Percentiles rank a stretch among this genome's conserved stretches.
Evolutionary conservation across 2,329 filamentous ascomycete genomes (phyloP).

Genomic region (Lasiodiplodia citricola): DNA sequence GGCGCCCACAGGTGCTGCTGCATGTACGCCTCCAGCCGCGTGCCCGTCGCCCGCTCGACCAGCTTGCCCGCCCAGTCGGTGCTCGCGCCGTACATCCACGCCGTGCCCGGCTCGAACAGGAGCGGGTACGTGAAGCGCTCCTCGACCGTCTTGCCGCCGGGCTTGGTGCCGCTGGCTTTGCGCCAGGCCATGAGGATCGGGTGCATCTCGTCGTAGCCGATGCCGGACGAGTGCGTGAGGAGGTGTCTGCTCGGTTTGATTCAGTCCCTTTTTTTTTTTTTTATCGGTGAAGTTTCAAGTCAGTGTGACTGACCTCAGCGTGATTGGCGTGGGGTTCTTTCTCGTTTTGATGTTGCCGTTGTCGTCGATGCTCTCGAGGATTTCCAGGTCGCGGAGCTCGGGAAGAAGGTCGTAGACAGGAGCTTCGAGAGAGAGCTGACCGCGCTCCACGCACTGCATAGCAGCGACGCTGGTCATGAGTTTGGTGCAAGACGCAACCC

Average conservation of each 20-base stretch:
- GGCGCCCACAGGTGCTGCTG: conserved; percentile 34
- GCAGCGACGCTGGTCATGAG: conserved; percentile 42
- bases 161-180: conserved; percentile 28
- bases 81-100: conserved; percentile 33
- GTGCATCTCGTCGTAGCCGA: conserved; percentile 33
- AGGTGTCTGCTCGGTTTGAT: conserved; percentile 34
- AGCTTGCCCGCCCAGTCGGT: conserved; percentile 36
- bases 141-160: conserved; percentile 25
- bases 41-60: conserved; percentile 34
- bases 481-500: conserved; percentile 48
- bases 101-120: conserved; percentile 37
- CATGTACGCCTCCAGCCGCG: conserved; percentile 34
- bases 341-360: conserved; percentile 31
- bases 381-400: conserved; percentile 36
- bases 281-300: conserved; percentile 4
- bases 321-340: conserved; percentile 17
- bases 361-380: conserved; percentile 34
- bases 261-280: conserved; percentile 26
- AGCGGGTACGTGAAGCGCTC: conserved; percentile 32
- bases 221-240: conserved; percentile 37
- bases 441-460: conserved; percentile 44
- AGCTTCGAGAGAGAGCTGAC: conserved; percentile 39
- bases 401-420: conserved; percentile 41
- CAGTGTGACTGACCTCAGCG: conserved; percentile 21
- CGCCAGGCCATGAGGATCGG: conserved; percentile 29